These are phyloP conservation scores for Eragrostis curvula DNA, from an alignment of 176 grass and related monocot species.

Conservation along the genomic window DNA sequence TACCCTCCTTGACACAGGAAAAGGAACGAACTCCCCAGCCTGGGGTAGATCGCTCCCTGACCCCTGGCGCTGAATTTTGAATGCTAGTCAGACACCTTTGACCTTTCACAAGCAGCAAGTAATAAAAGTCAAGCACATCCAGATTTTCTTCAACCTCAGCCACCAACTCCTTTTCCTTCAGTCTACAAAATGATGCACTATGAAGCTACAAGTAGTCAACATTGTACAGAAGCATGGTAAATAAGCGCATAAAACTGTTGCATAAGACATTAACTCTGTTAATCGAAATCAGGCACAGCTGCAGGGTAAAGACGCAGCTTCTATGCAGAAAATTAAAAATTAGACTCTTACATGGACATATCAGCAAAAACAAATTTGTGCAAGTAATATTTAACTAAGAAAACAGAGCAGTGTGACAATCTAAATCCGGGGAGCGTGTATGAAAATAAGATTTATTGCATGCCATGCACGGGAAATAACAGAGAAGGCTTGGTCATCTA, in stretches of 20 bases:
- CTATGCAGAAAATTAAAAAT: conserved; percentile 1
- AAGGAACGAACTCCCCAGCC: conserved; percentile 86
- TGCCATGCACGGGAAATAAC: too few species aligned
- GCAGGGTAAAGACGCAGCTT: not conserved
- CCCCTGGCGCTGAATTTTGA: conserved; percentile 77
- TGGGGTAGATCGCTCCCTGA: conserved; percentile 83
- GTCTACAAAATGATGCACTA: conserved; percentile 22
- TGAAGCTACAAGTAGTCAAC: conserved; percentile 1
- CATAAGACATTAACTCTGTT: not conserved
- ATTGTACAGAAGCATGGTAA: not conserved
- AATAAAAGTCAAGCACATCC: conserved; percentile 35
- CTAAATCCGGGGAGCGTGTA: not conserved
- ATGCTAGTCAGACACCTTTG: conserved; percentile 32
- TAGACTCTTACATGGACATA: not conserved
- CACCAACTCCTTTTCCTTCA: conserved; percentile 6
- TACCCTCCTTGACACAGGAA: conserved; percentile 62
- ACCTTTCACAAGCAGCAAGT: conserved; percentile 18
- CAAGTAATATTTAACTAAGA: not conserved
- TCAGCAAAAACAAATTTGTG: not conserved
- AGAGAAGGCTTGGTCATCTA: too few species aligned
- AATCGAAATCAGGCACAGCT: conserved; percentile 20
- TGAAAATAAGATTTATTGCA: not conserved
- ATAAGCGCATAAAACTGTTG: not conserved
- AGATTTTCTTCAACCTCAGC: conserved; percentile 25
- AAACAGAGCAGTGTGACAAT: not conserved